phyloP scores from a whole-genome alignment of 2,329 filamentous ascomycete genomes.

The Emmonsiellopsis sp. region DNA sequence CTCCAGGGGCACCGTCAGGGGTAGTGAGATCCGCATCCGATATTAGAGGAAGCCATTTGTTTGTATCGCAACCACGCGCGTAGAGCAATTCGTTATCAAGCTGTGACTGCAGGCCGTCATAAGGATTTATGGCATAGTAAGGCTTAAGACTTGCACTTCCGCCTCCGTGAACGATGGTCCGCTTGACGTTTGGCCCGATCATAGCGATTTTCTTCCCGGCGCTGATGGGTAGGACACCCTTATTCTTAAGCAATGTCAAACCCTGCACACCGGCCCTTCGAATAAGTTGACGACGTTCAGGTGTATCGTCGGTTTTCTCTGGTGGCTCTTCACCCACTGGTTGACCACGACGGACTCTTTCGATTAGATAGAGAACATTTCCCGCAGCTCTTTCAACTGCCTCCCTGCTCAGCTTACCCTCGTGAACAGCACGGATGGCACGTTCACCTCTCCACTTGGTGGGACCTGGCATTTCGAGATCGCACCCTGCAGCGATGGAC shows the following conservation, averaged over 20 bases:
- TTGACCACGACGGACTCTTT: conserved; percentile 22
- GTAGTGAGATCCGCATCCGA: conserved; percentile 36
- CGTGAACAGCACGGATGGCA: conserved; percentile 24
- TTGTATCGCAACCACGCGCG: conserved; percentile 48
- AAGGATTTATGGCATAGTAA: conserved; percentile 16
- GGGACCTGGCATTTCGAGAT: conserved; percentile 17
- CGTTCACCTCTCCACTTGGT: conserved; percentile 11
- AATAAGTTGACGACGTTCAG: conserved; percentile 48
- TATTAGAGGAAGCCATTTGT: conserved; percentile 48
- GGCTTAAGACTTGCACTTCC: conserved; percentile 43
- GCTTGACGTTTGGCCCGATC: conserved; percentile 35
- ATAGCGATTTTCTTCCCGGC: conserved; percentile 26
- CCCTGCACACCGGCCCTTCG: conserved; percentile 53
- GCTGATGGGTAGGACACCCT: conserved; percentile 46
- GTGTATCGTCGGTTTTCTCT: conserved; percentile 41
- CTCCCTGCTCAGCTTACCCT: conserved; percentile 41
- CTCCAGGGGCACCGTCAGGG: conserved; percentile 38
- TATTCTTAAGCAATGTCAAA: conserved; percentile 59
- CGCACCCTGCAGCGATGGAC: conserved; percentile 12
- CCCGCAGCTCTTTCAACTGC: conserved; percentile 41
- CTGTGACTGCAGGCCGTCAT: conserved; percentile 12
- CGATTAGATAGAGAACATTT: conserved; percentile 42
- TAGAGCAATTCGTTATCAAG: conserved; percentile 23
- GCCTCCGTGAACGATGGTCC: conserved; percentile 37
- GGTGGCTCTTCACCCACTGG: conserved; percentile 15